Evolutionary conservation across 805 yeast genomes (phyloP), one percentile per base, ranked within the genome.

Genomic region (Myxozyma udenii): DNA sequence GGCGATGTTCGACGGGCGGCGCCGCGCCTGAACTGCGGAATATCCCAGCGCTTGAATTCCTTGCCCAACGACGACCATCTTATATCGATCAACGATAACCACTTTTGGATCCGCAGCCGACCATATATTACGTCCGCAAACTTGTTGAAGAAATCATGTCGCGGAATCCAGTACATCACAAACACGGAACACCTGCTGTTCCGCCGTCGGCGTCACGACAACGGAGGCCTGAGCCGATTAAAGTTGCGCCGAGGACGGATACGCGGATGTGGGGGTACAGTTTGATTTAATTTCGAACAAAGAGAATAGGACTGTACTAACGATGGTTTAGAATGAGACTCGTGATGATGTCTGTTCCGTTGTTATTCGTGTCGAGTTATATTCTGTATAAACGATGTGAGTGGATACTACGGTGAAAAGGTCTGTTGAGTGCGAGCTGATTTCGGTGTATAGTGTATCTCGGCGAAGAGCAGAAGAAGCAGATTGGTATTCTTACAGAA

Each of bases 341-440:
- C 25, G 23, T 55, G 21, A 28, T 55, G 21, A 48, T 55, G 56
- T 55, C 59, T 33, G 23, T 55, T 39, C 59, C 59, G 30, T 21
- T 55, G 22, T 37, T 55, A 2, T 53, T 41, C 5, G 41, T 48
- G 9, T 45, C 59, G 16, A 43, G 51, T 28, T 44, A 36, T 30
- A 36, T 55, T 35, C 18, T 55, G 19, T 55, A 55, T 39, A 52
- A 50, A 28, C 49, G 59, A 35, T 23, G 59, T 48, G n/a, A 53
- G 56, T 35, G 14, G 1, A 21, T 36, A 3, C 5, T 14, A 2
- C n/a, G n/a, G n/a, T n/a, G n/a, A n/a, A n/a, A n/a, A n/a, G n/a
- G n/a, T n/a, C n/a, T n/a, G n/a, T n/a, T n/a, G n/a, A n/a, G n/a
- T n/a, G n/a, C n/a, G n/a, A n/a, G n/a, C n/a, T n/a, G n/a, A n/a